These are phyloP conservation scores for Crithidia fasciculata DNA, from an alignment of 208 protist species.

Conservation along the genomic window DNA sequence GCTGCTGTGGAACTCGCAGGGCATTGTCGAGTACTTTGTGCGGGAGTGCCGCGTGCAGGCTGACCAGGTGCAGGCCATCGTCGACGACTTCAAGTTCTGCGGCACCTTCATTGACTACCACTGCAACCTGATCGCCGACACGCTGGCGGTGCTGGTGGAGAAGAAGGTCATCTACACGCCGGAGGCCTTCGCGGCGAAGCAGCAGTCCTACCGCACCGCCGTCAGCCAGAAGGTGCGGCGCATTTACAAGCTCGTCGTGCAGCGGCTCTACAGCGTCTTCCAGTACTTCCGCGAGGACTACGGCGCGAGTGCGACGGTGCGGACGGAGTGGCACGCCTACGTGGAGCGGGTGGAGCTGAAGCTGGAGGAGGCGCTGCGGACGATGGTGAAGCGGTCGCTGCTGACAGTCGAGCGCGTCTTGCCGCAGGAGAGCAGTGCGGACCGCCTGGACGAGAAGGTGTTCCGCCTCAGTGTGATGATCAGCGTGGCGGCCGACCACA, in stretches of 20 bases:
- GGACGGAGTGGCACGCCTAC: constrained; percentile 92
- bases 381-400: constrained; percentile 95
- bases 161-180: constrained; percentile 94
- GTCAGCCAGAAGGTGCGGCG: constrained; percentile 79
- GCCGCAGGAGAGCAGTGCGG: constrained; percentile 90
- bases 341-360: constrained; percentile 93
- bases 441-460: constrained; percentile 88
- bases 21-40: constrained; percentile 96
- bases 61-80: constrained; percentile 84
- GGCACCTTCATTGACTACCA: constrained; percentile 85
- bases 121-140: constrained; percentile 93
- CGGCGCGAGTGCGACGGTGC: constrained; percentile 70
- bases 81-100: constrained; percentile 95
- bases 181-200: constrained; percentile 86
- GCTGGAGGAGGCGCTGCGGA: constrained; percentile 94
- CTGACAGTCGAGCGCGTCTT: constrained; percentile 90
- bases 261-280: constrained; percentile 85
- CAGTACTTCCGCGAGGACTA: constrained; percentile 95
- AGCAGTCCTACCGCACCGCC: constrained; percentile 78
- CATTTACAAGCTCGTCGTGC: constrained; percentile 86
- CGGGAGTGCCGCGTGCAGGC: constrained; percentile 91
- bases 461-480: constrained; percentile 96
- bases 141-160: constrained; percentile 94
- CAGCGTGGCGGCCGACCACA: constrained; percentile 72
- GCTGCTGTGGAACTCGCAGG: constrained; percentile 94